Evolutionary conservation across 2,329 filamentous ascomycete genomes (phyloP), one percentile per base, ranked within the genome.

Genomic region (Podosphaera aphanis): DNA sequence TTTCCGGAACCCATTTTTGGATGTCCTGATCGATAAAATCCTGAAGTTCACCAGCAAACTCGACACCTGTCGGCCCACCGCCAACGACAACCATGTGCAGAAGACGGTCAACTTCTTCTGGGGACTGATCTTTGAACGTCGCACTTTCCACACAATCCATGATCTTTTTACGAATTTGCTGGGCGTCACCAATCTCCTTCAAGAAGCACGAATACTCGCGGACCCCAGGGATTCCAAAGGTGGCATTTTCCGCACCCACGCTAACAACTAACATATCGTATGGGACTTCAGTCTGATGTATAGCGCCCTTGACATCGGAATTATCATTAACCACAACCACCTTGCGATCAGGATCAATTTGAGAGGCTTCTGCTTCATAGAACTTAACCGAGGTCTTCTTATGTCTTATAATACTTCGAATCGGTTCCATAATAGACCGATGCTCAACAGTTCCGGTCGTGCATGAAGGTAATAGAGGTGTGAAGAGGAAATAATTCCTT

Each of bases 111-210:
- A 93, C 69, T 66, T 98, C 92, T 53, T 90, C 83, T 15, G 73
- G 67, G 33, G 74, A 70, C 67, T 98, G 90, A 60, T 85, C 88
- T 74, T 95, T 95, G 79, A 98, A 94, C 50, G 84, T 88, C 45
- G 90, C 90, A 31, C 88, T 94, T 68, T 98, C 90, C 56, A 93
- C 86, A 63, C 90, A 98, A 68, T 98, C 90, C 90, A 98, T 98
- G 65, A 98, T 94, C 65, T 84, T 85, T 71, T 88, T 94, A 60
- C 90, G 84, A 61, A 98, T 98, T 59, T 76, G 74, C 66, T 98
- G 90, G 48, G 90, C 90, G 62, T 98, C 92, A 53, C 73, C 77
- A 60, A 98, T 93, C 67, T 98, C 92, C 73, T 98, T 98, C 61
- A 98, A 67, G 74, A 98, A 98, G 68, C 86, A 93, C 56, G 83